A percentile compares a stretch with the other conserved stretches of the same genome.
Conservation (phyloP, 306 rosid species). For the Ammopiptanthus mongolicus region DNA sequence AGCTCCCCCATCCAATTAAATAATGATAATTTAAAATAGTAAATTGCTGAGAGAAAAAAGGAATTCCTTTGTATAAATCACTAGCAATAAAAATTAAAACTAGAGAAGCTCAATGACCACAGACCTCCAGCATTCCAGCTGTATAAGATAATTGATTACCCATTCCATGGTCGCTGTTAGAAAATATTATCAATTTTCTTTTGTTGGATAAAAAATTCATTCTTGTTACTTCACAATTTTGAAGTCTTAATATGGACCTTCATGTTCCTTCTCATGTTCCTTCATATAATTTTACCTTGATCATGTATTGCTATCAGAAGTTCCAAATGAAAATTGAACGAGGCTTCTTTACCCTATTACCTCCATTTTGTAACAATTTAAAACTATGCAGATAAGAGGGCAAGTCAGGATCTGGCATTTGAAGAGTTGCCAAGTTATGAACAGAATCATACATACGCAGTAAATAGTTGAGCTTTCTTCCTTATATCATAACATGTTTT, state of each 20-base stretch:
- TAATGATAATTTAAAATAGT: neutral
- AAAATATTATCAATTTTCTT: neutral
- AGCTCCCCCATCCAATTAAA: neutral
- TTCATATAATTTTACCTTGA: neutral
- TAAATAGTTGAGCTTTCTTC: neutral
- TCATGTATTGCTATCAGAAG: neutral
- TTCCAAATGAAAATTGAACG: neutral
- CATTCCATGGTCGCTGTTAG: neutral
- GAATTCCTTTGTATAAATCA: neutral
- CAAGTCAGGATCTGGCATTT: neutral
- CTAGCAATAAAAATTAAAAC: neutral
- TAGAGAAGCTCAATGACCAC: neutral
- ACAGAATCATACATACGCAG: neutral
- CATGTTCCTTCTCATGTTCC: neutral
- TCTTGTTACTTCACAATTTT: neutral
- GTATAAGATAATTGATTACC: neutral
- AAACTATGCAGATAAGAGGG: neutral
- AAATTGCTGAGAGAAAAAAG: neutral
- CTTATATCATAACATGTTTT: neutral
- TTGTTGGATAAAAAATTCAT: neutral
- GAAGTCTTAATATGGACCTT: neutral
- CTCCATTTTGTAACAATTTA: neutral
- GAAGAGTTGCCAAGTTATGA: neutral
- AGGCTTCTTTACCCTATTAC: neutral
- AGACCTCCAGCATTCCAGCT: neutral